phyloP scores from a whole-genome alignment of 2,329 filamentous ascomycete species.

The Trichophyton equinum region DNA sequence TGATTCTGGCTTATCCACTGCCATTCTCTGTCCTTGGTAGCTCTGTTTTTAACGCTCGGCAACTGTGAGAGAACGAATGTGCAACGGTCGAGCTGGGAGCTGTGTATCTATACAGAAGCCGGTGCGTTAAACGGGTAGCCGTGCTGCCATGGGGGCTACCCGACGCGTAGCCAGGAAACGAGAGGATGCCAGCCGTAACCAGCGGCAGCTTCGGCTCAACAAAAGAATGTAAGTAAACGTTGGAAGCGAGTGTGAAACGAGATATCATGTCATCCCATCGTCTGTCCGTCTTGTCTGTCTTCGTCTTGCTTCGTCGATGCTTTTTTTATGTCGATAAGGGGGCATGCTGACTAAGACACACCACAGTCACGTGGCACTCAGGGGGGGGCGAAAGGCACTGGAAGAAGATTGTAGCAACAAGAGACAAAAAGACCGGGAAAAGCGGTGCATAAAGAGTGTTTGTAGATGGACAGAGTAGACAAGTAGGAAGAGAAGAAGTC shows the following conservation, averaged over 20 bases:
- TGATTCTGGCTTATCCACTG: not conserved
- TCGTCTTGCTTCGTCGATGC: not conserved
- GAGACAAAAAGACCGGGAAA: not conserved
- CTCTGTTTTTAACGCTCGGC: not conserved
- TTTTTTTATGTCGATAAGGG: not conserved
- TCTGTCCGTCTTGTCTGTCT: not conserved
- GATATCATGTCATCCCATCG: not conserved
- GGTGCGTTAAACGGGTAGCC: not conserved
- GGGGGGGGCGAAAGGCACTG: not conserved
- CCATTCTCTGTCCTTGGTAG: not conserved
- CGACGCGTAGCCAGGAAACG: not conserved
- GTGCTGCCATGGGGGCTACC: not conserved
- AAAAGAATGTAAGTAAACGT: not conserved
- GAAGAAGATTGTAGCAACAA: not conserved
- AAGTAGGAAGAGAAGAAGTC: not conserved
- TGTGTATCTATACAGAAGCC: not conserved
- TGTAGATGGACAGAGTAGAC: not conserved
- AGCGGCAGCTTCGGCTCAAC: constrained; percentile 1
- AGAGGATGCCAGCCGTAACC: constrained; percentile 2
- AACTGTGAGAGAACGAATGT: not conserved
- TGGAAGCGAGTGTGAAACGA: not conserved
- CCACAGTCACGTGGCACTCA: not conserved
- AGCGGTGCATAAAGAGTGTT: not conserved
- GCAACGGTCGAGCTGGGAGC: not conserved
- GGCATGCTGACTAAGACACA: constrained; percentile 1